Conservation (phyloP, 352 stramenopile species). For the Thraustochytrium striatum region DNA sequence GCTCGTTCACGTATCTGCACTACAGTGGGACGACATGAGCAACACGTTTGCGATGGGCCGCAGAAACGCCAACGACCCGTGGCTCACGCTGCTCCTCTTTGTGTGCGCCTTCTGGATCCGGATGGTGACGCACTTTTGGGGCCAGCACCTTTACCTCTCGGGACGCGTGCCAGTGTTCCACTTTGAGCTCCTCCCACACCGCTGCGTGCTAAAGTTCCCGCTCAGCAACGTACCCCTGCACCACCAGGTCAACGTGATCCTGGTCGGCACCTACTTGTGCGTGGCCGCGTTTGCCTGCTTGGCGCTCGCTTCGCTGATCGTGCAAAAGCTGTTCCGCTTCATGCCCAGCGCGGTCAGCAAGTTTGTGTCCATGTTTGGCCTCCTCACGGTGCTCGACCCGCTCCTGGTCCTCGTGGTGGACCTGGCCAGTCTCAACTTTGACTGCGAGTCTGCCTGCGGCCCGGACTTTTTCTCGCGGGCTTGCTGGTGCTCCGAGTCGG, state of each 20-base stretch:
- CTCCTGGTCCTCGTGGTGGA: not conserved
- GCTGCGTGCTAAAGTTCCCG: constrained; percentile 34
- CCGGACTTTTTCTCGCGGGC: not conserved
- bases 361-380: constrained; percentile 7
- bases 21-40: not conserved
- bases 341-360: not conserved
- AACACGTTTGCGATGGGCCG: not conserved
- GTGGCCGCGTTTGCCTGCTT: not conserved
- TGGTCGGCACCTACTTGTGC: not conserved
- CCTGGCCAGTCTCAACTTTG: not conserved
- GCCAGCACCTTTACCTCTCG: constrained; percentile 1
- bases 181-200: constrained; percentile 19
- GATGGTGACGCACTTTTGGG: constrained; percentile 22
- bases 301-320: not conserved
- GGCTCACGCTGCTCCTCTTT: constrained; percentile 15
- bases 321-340: not conserved
- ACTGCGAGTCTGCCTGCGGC: not conserved
- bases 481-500: constrained; percentile 23
- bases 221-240: not conserved
- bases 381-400: constrained; percentile 12
- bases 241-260: constrained; percentile 4
- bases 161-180: not conserved
- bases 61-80: constrained; percentile 1
- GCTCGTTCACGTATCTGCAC: not conserved
- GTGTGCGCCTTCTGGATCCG: not conserved